Conservation (phyloP, 441 rosid genomes). For the Iberis amara region DNA sequence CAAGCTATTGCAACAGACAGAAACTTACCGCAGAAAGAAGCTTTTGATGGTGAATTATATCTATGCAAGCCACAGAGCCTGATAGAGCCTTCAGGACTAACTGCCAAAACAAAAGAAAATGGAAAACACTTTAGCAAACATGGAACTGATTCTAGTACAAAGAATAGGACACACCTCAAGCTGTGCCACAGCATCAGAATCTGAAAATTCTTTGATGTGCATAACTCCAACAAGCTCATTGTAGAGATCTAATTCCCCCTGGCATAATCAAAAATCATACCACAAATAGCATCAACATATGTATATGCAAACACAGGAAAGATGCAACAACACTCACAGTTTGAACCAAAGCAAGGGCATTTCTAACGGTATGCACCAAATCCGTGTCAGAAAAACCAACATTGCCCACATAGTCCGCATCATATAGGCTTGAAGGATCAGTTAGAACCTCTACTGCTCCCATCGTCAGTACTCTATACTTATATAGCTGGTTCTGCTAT, state of each 20-base stretch:
- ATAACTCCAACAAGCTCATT: conserved; percentile 54
- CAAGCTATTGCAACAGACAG: no score
- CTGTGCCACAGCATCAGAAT: conserved; percentile 48
- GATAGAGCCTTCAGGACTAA: no score
- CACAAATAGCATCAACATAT: background rate
- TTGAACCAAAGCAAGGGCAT: conserved; percentile 43
- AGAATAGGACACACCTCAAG: conserved; percentile 40
- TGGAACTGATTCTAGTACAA: no score
- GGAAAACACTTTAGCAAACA: no score
- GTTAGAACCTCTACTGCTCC: conserved; percentile 22
- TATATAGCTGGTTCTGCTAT: background rate
- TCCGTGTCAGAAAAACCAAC: conserved; percentile 11
- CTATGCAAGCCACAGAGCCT: no score
- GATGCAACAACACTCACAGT: conserved; percentile 32
- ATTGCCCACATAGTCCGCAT: conserved; percentile 17
- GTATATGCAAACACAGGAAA: background rate
- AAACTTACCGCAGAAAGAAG: no score
- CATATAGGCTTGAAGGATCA: conserved; percentile 3
- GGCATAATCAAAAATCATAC: background rate
- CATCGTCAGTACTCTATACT: conserved; percentile 3
- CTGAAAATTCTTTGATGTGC: conserved; percentile 40
- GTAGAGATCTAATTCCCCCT: conserved; percentile 54
- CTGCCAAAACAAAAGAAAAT: no score
- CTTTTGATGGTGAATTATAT: no score
- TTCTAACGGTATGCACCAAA: conserved; percentile 44